Evolutionary conservation across 1,284 basidiomycete species (phyloP), one percentile per base, ranked within the genome.

Genomic region (Volvariella volvacea): DNA sequence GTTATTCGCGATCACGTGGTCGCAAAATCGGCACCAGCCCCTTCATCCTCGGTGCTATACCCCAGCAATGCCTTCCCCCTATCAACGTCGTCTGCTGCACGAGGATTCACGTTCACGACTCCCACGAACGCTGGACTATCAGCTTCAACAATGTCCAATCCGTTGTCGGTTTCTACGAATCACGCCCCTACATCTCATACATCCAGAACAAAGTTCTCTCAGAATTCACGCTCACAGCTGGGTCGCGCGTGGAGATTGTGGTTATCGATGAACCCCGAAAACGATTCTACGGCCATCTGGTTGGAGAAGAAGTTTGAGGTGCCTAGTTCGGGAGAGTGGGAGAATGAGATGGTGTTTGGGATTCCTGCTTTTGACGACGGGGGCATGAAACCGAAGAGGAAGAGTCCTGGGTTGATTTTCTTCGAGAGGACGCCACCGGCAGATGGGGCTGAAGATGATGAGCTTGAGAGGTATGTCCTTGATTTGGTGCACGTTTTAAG

Each of bases 201-300:
- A 6, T 6, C 25, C 6, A 28, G 25, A 12, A 6, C 25, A 12
- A 28, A 6, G 6, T 28, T 28, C 12, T 28, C 46, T 52, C 50
- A 17, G 53, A 49, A 14, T 42, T 55, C 12, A 48, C 55, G 1
- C 44, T 54, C 22, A 54, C 54, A 48, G 57, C 54, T 25, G 25
- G 25, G 6, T 6, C 25, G 12, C 6, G 55, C 55, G 6, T 85
- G 81, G 80, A 66, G 67, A 7, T 53, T 77, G 17, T 88, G 84
- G 85, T 53, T 88, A n/a, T 83, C 83, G 2, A 65, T 77, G 55
- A 87, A 88, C 54, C 73, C 75, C 2, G 78, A 78, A 43, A 77
- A 70, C 50, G 85, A 88, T 52, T 74, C 73, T 10, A 87, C 84
- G 4, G 84, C 84, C 2, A 84, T 86, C 34, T 88, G 84, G 85